Evolutionary conservation across 345 rosid genomes (phyloP), one percentile per base, ranked within the genome.

Genomic region (Arabis alpina): DNA sequence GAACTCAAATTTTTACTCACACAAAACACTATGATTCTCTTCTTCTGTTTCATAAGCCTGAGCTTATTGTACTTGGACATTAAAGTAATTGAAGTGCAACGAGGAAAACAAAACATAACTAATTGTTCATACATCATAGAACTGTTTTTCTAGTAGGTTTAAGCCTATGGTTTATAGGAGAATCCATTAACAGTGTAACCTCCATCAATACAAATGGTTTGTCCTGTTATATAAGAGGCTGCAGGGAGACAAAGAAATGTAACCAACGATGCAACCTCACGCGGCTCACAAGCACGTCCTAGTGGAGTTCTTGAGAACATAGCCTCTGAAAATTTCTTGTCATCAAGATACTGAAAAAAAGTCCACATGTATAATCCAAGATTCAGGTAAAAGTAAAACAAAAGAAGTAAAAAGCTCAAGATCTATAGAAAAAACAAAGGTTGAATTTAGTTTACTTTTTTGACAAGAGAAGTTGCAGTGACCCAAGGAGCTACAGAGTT

Each of bases 171-270:
- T 51, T 42, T 66, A 23, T 39, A 50, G 32, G 74, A 70, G 54
- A 65, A 65, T 15, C 72, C 66, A 65, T 65, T 65, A n/a, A 73
- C 39, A 36, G 66, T 55, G 52, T 12, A 39, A 55, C 61, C 72
- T 49, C 78, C 73, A 74, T 74, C 78, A 12, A 74, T 47, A 51
- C 62, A 59, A 52, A 74, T 74, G 15, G 63, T 67, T 54, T 74
- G 68, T 24, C 78, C 78, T 80, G 93, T 87, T 14, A 90, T 77
- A 80, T 84, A 84, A 37, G 92, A 85, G 32, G 96, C 83, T 62
- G 88, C 90, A 32, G 93, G 91, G 62, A 87, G 66, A 57, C 93
- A 87, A 9, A 90, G 86, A 75, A 86, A 87, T 12, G 89, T 86
- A 49, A 84, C 93, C 49, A 72, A 11, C 9, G 73, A 59, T 4